Conservation (phyloP, 2,329 filamentous ascomycete species). For the Aureobasidium sp. region DNA sequence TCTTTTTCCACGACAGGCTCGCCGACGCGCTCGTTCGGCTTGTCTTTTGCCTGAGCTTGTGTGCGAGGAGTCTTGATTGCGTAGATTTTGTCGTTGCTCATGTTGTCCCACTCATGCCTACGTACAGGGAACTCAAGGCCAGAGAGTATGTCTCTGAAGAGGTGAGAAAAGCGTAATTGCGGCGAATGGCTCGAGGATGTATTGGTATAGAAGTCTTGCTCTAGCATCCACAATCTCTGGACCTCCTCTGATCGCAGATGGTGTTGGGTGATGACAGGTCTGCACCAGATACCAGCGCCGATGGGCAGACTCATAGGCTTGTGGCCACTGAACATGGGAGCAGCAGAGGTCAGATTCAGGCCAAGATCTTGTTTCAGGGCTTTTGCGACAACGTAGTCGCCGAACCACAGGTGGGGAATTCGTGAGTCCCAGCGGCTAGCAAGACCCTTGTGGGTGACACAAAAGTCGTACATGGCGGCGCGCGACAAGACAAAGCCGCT, state of each 20-base stretch:
- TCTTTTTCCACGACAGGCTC: slow-evolving; percentile 19
- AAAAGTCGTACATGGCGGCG: slow-evolving; percentile 19
- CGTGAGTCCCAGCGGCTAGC: slow-evolving; percentile 23
- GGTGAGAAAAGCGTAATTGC: not conserved
- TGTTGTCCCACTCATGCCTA: slow-evolving; percentile 21
- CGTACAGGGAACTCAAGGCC: slow-evolving; percentile 12
- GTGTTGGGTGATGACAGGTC: slow-evolving; percentile 23
- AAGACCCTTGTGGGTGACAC: slow-evolving; percentile 16
- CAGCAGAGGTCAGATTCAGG: slow-evolving; percentile 20
- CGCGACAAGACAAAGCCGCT: slow-evolving; percentile 25
- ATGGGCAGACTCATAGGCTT: slow-evolving; percentile 20
- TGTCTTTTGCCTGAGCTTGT: slow-evolving; percentile 10
- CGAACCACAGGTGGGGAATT: slow-evolving; percentile 22
- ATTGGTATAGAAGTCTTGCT: slow-evolving; percentile 18
- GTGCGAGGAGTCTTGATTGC: slow-evolving; percentile 16
- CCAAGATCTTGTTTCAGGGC: slow-evolving; percentile 24
- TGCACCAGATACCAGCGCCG: slow-evolving; percentile 23
- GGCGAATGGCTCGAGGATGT: slow-evolving; percentile 4
- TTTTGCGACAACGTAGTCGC: slow-evolving; percentile 23
- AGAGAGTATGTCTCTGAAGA: slow-evolving; percentile 18
- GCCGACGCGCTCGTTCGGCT: slow-evolving; percentile 17
- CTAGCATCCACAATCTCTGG: slow-evolving; percentile 20
- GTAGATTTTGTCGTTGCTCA: slow-evolving; percentile 16
- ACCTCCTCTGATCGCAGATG: slow-evolving; percentile 21
- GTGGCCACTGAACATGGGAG: slow-evolving; percentile 23